Evolutionary conservation across 345 rosid genomes (phyloP), one percentile per base, ranked within the genome.

Genomic region (Gossypium sturtianum): DNA sequence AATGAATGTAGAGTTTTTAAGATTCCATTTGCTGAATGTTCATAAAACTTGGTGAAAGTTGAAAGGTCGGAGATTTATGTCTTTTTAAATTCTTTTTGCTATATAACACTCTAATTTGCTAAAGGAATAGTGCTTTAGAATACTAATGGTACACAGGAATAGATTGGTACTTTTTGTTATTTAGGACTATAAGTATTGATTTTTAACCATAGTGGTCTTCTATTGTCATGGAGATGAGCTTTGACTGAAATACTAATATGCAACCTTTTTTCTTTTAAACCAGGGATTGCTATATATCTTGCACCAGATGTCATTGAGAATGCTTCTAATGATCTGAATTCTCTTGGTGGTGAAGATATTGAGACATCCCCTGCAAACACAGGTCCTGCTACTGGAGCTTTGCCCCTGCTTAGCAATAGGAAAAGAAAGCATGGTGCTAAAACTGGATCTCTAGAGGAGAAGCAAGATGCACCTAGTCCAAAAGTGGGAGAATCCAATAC

Each of bases 231-330:
- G 23, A 74, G 62, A 44, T 17, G 47, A 58, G 74, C 29, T 34
- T 41, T 57, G 5, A 12, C 7, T 12, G 17, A 27, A 65, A 12
- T 63, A 63, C 19, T 74, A 49, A 49, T 34, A 9, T 52, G 49
- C 45, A 19, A 38, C 70, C 17, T 9, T 74, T 38, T 9, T 44
- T 71, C 52, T 49, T 71, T 43, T 75, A 73, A 57, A 80, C 70
- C 90, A 94, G 98, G 97, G 79, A 82, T 89, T 67, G 89, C 91
- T 49, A 81, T 84, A 77, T 85, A 84, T 83, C 86, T 92, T 79
- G 91, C 86, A 52, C 86, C 89, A 63, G 91, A 89, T 49, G 80
- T 90, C 70, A 80, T 87, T 70, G 76, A 74, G 66, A 84, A 86
- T 83, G 86, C 90, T 57, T 71, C 82, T 80, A 71, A 59, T 51